Evolutionary conservation across 257 asterid species (phyloP).

Genomic region (Capsicum chinense): DNA sequence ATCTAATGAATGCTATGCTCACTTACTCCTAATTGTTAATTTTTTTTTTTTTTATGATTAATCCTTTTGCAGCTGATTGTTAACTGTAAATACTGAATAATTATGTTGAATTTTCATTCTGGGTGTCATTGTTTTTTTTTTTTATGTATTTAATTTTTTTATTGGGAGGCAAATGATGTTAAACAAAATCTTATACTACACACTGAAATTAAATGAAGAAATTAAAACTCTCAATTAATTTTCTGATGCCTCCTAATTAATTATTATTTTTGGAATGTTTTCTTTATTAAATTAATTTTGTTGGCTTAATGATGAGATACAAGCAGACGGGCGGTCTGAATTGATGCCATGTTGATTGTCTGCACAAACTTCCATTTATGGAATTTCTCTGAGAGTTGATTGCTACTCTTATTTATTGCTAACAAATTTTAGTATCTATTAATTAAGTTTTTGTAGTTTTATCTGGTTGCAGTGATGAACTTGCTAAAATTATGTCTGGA

Average conservation of each 20-base stretch:
- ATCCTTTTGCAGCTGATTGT: too few species aligned
- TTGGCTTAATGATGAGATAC: slow-evolving; percentile 19
- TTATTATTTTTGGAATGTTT: neutral
- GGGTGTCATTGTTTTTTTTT: neutral
- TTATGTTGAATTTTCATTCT: slow-evolving; percentile 47
- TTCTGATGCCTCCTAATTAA: slow-evolving; percentile 32
- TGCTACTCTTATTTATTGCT: neutral
- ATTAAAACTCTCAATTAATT: slow-evolving; percentile 38
- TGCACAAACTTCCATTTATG: neutral
- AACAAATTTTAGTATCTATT: neutral
- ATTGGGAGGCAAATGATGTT: slow-evolving; percentile 35
- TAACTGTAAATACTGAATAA: neutral
- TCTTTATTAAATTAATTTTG: neutral
- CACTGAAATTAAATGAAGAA: slow-evolving; percentile 40
- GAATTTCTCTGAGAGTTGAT: neutral
- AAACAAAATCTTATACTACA: slow-evolving; percentile 29
- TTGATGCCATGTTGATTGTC: slow-evolving; percentile 27
- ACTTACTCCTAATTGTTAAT: neutral
- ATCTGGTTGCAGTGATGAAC: slow-evolving; percentile 26
- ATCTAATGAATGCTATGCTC: neutral
- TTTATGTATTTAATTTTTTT: too few species aligned
- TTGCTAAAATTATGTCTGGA: slow-evolving; percentile 33
- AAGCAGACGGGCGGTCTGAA: slow-evolving; percentile 28
- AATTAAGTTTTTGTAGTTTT: neutral
- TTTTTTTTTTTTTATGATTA: neutral